Base-by-base conservation (phyloP, 495 filamentous ascomycete species). In the Hypoxylon crocopeplum region DNA sequence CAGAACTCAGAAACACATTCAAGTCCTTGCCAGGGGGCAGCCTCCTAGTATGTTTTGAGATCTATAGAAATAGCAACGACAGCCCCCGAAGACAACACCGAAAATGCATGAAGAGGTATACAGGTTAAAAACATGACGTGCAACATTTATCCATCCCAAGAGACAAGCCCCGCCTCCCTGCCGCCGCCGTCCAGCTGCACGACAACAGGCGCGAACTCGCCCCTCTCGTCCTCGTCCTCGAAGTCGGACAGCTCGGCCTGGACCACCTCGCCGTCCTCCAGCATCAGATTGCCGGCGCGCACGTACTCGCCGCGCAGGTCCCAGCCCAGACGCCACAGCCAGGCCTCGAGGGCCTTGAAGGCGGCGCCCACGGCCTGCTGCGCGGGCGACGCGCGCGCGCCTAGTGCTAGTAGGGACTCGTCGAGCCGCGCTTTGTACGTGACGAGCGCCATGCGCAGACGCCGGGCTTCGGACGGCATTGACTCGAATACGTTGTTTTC, bases 171-270 rank as follows among this genome's bases (percentile, higher is more conserved):
- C 17, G 72, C 61, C 64, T 84, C 78, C 20, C 71, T 68, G n/a
- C 81, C 81, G 13, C 71, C 64, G 20, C 72, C 72, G 42, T 83
- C 80, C 61, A 92, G 63, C 44, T 92, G 85, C 4, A 98, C 91
- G 13, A 98, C 72, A 17, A 88, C 79, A 12, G 93, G 94, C 54
- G 89, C 87, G 77, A 92, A 93, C 67, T 97, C 93, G 13, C 91
- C 91, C 53, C 82, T 83, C 72, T 94, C 91, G 47, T 94, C 90
- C 50, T 95, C 90, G 52, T 85, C 90, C 56, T 93, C 88, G 54
- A 87, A 80, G 5, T 86, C 89, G 20, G 77, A 77, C 56, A 90
- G 77, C 56, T 96, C 91, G 67, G 94, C 81, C 52, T 92, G 86
- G 12, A 96, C 86, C 63, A 85, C 75, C 70, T 93, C 90, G 17